Percentiles rank a stretch among this genome's conserved stretches.
Evolutionary conservation across 129 eudicot species (phyloP).

Genomic region (Logfia minima): DNA sequence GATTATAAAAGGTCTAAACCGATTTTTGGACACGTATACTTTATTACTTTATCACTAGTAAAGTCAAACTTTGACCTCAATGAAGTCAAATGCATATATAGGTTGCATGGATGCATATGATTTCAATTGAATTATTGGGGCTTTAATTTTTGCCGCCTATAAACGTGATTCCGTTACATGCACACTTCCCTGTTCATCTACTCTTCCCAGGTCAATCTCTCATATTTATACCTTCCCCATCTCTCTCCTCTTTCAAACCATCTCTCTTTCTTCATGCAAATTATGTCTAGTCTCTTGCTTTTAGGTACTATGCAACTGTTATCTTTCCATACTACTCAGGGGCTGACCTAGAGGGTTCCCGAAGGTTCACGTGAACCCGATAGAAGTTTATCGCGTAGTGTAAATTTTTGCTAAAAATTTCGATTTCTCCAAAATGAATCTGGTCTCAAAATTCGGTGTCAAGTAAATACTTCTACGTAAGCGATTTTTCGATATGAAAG

Average conservation of each 20-base stretch:
- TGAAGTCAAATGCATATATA: constrained; percentile 24
- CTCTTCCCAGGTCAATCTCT: constrained; percentile 15
- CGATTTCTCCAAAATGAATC: too few species aligned
- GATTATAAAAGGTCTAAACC: too few species aligned
- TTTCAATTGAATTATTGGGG: constrained; percentile 37
- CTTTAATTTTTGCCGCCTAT: constrained; percentile 43
- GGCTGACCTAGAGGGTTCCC: too few species aligned
- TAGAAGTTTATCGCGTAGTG: too few species aligned
- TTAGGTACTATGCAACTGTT: constrained; percentile 15
- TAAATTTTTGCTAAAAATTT: too few species aligned
- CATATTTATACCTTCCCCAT: too few species aligned
- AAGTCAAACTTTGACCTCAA: constrained; percentile 24
- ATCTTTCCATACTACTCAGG: constrained; percentile 19
- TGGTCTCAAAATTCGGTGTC: too few species aligned
- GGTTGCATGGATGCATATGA: constrained; percentile 41
- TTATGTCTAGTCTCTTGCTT: constrained; percentile 32
- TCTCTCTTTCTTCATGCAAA: constrained; percentile 25
- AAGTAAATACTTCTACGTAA: too few species aligned
- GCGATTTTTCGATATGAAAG: too few species aligned
- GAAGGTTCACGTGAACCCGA: too few species aligned
- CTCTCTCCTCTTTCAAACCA: constrained; percentile 30
- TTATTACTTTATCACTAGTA: not conserved
- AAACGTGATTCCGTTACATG: constrained; percentile 46
- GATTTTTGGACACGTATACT: not conserved
- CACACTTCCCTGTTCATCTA: constrained; percentile 30